Evolutionary conservation across 2,329 filamentous ascomycete genomes (phyloP).

Genomic region (Fusarium dlaminii): DNA sequence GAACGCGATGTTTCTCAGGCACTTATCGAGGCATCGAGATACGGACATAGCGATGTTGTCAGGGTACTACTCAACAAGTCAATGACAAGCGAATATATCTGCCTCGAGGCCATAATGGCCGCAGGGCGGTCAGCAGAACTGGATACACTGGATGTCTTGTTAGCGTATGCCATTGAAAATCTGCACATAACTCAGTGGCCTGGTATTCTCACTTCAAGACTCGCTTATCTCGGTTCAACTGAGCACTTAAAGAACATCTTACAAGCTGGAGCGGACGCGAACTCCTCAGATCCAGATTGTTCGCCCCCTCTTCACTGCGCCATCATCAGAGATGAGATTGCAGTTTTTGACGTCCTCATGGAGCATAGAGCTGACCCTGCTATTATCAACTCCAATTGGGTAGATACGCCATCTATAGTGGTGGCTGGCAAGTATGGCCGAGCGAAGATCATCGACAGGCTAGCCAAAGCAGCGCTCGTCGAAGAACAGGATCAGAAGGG

Average conservation of each 20-base stretch:
- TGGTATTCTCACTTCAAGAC: rapidly evolving
- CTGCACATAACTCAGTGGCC: not conserved
- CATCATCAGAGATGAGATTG: not conserved
- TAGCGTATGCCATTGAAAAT: not conserved
- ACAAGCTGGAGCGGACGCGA: not conserved
- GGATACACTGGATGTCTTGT: not conserved
- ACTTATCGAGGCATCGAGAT: not conserved
- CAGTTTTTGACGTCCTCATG: not conserved
- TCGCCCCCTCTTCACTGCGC: not conserved
- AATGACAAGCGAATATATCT: not conserved
- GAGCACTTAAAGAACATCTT: not conserved
- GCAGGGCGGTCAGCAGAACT: not conserved
- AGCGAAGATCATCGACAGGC: not conserved
- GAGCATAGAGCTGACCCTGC: not conserved
- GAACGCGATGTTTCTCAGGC: not conserved
- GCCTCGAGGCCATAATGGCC: not conserved
- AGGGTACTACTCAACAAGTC: not conserved
- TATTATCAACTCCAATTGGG: not conserved
- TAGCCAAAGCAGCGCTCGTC: not conserved
- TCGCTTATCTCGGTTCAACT: rapidly evolving
- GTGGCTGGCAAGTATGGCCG: not conserved
- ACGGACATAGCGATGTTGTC: not conserved
- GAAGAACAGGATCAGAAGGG: not conserved
- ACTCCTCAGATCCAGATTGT: not conserved
- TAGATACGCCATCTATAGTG: not conserved